These are phyloP conservation scores for Flaveria sonorensis DNA, from an alignment of 129 eudicot species.

Conservation along the genomic window DNA sequence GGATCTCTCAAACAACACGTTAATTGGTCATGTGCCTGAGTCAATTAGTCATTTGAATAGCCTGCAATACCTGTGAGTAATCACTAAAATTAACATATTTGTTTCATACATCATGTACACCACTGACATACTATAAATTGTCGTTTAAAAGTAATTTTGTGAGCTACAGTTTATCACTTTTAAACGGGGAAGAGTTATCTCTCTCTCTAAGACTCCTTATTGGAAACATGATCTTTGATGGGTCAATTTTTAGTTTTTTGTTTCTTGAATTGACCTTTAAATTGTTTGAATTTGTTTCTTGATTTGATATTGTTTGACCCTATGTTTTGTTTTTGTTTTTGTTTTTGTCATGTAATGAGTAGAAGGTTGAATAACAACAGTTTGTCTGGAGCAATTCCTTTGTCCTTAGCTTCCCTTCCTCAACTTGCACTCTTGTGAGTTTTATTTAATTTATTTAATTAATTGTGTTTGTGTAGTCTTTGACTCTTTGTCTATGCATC, in stretches of 20 bases:
- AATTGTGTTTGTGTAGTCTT: conserved; percentile 25
- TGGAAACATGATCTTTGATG: conserved; percentile 28
- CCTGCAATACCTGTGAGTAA: conserved; percentile 76
- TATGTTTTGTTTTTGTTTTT: conserved; percentile 11
- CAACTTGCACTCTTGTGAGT: conserved; percentile 96
- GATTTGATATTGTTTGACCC: conserved; percentile 40
- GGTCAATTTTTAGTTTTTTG: conserved; percentile 33
- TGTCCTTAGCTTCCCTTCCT: conserved; percentile 70
- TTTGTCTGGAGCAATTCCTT: conserved; percentile 87
- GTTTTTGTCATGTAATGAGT: conserved; percentile 53
- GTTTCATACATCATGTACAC: too few relatives aligned
- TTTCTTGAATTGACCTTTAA: conserved; percentile 18
- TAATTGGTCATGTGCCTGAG: conserved; percentile 75
- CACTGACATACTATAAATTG: background rate
- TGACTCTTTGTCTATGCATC: conserved; percentile 27
- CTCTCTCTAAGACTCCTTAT: conserved; percentile 39
- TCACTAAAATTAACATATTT: background rate
- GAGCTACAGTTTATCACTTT: too few relatives aligned
- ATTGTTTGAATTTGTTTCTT: conserved; percentile 34
- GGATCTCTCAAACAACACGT: conserved; percentile 85
- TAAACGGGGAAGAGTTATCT: conserved; percentile 2
- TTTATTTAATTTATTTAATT: background rate
- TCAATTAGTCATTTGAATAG: conserved; percentile 61
- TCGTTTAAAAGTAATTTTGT: too few relatives aligned
- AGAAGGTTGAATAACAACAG: conserved; percentile 97